Percentiles rank a stretch among this genome's conserved stretches.
These are phyloP conservation scores for Monosporascus sp. DNA, from an alignment of 2,329 filamentous ascomycete species.

Conservation along the genomic window DNA sequence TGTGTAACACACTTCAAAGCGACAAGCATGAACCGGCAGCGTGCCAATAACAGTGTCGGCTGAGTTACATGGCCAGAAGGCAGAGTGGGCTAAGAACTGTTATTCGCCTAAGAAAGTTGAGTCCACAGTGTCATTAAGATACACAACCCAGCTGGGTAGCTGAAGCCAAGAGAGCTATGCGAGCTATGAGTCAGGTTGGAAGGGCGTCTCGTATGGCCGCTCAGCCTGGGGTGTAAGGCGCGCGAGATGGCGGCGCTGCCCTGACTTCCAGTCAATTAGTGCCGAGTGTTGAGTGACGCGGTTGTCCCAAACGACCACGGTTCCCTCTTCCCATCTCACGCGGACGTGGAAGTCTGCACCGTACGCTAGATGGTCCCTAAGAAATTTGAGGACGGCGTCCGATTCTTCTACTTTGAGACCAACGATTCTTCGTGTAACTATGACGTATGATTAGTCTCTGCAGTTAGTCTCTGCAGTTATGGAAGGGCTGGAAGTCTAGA, in stretches of 20 bases:
- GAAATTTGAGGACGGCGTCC: constrained; percentile 69
- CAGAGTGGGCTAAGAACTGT: no score
- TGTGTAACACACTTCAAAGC: no score
- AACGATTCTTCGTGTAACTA: constrained; percentile 74
- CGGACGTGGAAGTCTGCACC: constrained; percentile 69
- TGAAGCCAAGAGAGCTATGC: no score
- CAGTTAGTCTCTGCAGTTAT: background rate
- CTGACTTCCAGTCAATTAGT: constrained; percentile 75
- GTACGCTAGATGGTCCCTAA: constrained; percentile 69
- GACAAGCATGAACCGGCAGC: no score
- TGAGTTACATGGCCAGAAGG: no score
- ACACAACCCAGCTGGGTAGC: no score
- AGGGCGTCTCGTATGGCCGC: constrained; percentile 66
- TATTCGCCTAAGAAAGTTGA: no score
- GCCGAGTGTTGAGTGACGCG: constrained; percentile 74
- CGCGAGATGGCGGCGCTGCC: constrained; percentile 72
- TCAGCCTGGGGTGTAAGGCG: constrained; percentile 82
- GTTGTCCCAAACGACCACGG: constrained; percentile 85
- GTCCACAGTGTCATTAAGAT: no score
- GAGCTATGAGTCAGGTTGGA: constrained; percentile 11
- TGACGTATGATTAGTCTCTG: background rate
- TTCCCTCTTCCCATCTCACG: constrained; percentile 73
- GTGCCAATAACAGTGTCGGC: no score
- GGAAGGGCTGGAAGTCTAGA: no score
- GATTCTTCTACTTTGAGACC: constrained; percentile 85